Conservation (phyloP, 495 filamentous ascomycete genomes). For the Cercophora scortea region DNA sequence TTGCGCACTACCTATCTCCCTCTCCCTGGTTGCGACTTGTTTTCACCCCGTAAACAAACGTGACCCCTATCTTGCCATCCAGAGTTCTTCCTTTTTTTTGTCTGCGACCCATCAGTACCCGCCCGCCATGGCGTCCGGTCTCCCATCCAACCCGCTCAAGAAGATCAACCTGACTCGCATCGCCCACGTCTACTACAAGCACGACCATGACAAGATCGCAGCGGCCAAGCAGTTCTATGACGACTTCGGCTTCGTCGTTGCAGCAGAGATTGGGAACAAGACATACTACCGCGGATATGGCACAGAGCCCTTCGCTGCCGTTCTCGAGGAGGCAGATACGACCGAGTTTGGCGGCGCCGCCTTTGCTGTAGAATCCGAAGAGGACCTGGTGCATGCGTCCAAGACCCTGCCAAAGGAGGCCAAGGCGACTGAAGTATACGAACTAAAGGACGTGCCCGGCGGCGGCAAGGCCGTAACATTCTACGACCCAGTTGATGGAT, state of each 20-base stretch:
- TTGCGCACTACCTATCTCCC: too few species aligned
- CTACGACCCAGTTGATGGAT: conserved; percentile 51
- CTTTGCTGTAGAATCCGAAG: conserved; percentile 48
- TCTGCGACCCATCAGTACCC: not conserved
- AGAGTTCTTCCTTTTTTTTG: too few species aligned
- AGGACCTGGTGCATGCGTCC: conserved; percentile 43
- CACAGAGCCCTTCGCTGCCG: conserved; percentile 50
- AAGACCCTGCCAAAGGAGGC: conserved; percentile 33
- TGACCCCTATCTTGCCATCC: too few species aligned
- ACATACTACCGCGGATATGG: conserved; percentile 56
- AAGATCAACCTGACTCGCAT: conserved; percentile 49
- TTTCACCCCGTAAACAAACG: too few species aligned
- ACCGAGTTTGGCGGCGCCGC: conserved; percentile 45
- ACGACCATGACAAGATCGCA: conserved; percentile 42
- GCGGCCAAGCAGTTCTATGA: conserved; percentile 39
- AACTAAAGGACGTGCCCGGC: conserved; percentile 46
- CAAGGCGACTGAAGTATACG: conserved; percentile 39
- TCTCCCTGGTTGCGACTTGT: too few species aligned
- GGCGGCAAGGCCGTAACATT: conserved; percentile 52
- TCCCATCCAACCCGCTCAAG: conserved; percentile 16
- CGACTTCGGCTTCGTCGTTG: conserved; percentile 51
- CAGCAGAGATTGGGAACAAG: conserved; percentile 34
- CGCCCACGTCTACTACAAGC: conserved; percentile 51
- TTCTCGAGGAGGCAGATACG: conserved; percentile 38
- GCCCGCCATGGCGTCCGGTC: conserved; percentile 18